Conservation (phyloP, 2,329 filamentous ascomycete genomes). For the Colletotrichum sp. region DNA sequence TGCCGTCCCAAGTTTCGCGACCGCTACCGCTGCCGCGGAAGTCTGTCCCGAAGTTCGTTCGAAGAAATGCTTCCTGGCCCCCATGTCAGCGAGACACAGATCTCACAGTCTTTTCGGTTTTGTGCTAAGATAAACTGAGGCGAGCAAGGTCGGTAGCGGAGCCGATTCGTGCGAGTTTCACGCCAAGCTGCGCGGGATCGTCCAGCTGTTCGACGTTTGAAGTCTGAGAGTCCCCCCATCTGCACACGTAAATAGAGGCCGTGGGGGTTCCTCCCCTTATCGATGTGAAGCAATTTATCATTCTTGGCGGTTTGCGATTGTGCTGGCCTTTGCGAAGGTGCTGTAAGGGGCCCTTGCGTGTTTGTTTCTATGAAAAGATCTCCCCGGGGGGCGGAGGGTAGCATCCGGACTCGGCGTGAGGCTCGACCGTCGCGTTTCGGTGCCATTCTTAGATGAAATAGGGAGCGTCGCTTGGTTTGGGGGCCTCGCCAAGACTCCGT, state of each 20-base stretch:
- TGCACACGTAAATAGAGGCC: background rate
- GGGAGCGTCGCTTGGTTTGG: background rate
- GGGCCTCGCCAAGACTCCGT: background rate
- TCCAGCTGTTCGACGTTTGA: background rate
- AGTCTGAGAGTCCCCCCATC: background rate
- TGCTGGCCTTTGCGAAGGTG: background rate
- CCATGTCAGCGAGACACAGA: background rate
- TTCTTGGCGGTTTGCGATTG: conserved; percentile 7
- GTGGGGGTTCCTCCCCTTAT: background rate
- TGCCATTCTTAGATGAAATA: conserved; percentile 1
- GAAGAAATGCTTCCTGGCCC: background rate
- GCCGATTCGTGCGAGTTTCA: conserved; percentile 1
- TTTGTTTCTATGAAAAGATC: conserved; percentile 16
- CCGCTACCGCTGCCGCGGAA: background rate
- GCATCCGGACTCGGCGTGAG: background rate
- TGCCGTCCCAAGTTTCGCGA: conserved; percentile 6
- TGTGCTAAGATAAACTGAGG: background rate
- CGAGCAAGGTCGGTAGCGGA: background rate
- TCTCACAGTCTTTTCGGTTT: background rate
- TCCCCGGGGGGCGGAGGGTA: background rate
- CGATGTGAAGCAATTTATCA: background rate
- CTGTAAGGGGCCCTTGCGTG: background rate
- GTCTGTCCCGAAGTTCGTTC: background rate
- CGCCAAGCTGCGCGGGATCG: background rate
- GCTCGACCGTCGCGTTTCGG: background rate